Percentiles rank a stretch among this genome's conserved stretches.
Evolutionary conservation across 352 stramenopile species (phyloP).

Genomic region (Pythium rhizo-oryzae): DNA sequence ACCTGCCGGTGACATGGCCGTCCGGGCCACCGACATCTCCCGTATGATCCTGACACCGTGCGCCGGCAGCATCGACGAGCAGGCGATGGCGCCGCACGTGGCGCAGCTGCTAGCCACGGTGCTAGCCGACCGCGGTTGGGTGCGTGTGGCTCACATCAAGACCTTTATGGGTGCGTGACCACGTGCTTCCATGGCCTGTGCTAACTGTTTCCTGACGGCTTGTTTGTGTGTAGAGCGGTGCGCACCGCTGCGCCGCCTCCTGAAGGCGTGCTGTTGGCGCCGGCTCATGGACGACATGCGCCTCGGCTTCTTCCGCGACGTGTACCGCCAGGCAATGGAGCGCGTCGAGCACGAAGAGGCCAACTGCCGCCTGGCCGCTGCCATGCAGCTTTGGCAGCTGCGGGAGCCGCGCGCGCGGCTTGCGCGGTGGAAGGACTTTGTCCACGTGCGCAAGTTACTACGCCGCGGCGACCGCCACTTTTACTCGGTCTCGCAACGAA

Average conservation of each 20-base stretch:
- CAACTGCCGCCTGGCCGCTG: conserved; percentile 31
- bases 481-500: conserved; percentile 12
- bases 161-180: conserved; percentile 29
- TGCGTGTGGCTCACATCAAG: conserved; percentile 23
- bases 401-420: conserved; percentile 49
- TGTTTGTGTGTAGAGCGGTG: conserved; percentile 13
- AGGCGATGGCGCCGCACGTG: conserved; percentile 37
- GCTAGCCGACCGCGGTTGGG: neutral
- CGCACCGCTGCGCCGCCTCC: conserved; percentile 27
- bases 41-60: conserved; percentile 43
- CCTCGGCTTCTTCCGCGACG: conserved; percentile 48
- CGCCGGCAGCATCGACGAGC: conserved; percentile 43
- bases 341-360: conserved; percentile 45
- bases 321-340: conserved; percentile 46
- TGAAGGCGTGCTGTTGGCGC: conserved; percentile 52
- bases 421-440: conserved; percentile 51
- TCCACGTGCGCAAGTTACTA: conserved; percentile 35
- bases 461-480: conserved; percentile 41
- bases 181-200: neutral
- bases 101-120: conserved; percentile 22
- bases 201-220: neutral
- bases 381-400: conserved; percentile 48
- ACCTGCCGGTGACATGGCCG: conserved; percentile 29
- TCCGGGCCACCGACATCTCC: conserved; percentile 31
- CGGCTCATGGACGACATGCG: conserved; percentile 64